Conservation (phyloP, 805 yeast genomes). For the Ogataea degrootiae region DNA sequence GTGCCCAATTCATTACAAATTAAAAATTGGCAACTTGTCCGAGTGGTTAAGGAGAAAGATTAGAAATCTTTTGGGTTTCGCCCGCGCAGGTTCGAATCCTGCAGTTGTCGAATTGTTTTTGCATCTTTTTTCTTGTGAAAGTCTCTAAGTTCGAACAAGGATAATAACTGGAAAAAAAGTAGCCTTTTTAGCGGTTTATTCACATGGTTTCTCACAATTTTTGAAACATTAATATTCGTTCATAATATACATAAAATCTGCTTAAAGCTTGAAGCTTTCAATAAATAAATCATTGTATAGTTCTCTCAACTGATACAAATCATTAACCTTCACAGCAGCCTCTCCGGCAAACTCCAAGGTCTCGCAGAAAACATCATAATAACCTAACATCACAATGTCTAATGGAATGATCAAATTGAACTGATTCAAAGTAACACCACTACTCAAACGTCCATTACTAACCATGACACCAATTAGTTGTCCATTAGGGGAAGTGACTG, state of each 20-base stretch:
- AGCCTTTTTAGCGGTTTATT: too few relatives aligned
- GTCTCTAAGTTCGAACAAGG: too few relatives aligned
- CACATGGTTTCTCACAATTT: too few relatives aligned
- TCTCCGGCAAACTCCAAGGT: conserved; percentile 4
- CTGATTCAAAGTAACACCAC: conserved; percentile 17
- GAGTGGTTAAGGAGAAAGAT: conserved; percentile 56
- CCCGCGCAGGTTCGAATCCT: conserved; percentile 63
- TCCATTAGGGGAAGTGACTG: conserved; percentile 23
- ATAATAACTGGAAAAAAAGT: too few relatives aligned
- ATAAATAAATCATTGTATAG: conserved; percentile 11
- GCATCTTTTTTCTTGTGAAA: too few relatives aligned
- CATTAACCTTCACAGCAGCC: conserved; percentile 3
- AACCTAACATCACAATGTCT: conserved; percentile 15
- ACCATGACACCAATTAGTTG: conserved; percentile 38
- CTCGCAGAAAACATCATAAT: conserved; percentile 15
- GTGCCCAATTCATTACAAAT: too few relatives aligned
- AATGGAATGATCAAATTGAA: conserved; percentile 18
- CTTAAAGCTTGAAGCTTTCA: conserved; percentile 12
- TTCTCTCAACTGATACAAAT: conserved; percentile 12
- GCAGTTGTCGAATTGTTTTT: conserved; percentile 50
- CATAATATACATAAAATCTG: neutral
- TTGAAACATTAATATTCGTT: too few relatives aligned
- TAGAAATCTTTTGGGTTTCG: conserved; percentile 57
- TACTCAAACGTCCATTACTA: conserved; percentile 32
- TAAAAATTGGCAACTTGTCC: conserved; percentile 44